Evolutionary conservation across 805 yeast species (phyloP).

Genomic region (Millerago galiae): DNA sequence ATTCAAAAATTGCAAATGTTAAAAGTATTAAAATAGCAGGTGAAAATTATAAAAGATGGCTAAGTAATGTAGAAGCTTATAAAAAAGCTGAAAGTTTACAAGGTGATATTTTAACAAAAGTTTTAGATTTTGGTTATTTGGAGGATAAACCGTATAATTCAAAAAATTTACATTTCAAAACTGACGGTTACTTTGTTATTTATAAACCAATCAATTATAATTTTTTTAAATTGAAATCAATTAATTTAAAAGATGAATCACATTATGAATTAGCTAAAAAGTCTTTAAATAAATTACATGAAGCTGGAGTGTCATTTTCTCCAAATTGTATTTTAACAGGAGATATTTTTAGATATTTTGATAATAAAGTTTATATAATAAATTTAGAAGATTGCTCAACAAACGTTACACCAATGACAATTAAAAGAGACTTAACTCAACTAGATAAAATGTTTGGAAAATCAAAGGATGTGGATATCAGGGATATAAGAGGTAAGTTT

Average conservation of each 20-base stretch:
- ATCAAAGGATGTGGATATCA: too few relatives aligned
- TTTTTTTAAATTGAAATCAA: slow-evolving; percentile 7
- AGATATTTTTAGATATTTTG: slow-evolving; percentile 16
- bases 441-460: slow-evolving; percentile 12
- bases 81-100: slow-evolving; percentile 13
- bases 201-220: slow-evolving; percentile 18
- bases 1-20: slow-evolving; percentile 8
- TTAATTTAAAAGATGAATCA: slow-evolving; percentile 4
- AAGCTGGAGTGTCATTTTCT: slow-evolving; percentile 16
- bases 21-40: slow-evolving; percentile 8
- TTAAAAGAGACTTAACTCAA: slow-evolving; percentile 11
- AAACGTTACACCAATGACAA: neutral
- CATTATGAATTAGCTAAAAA: slow-evolving; percentile 15
- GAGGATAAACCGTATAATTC: slow-evolving; percentile 20
- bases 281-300: slow-evolving; percentile 16
- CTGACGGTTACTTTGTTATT: slow-evolving; percentile 23
- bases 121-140: slow-evolving; percentile 22
- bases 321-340: slow-evolving; percentile 12
- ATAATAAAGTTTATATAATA: slow-evolving; percentile 16
- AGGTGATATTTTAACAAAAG: slow-evolving; percentile 18
- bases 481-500: too few relatives aligned
- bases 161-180: slow-evolving; percentile 16
- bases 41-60: slow-evolving; percentile 17
- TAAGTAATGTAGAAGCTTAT: slow-evolving; percentile 18
- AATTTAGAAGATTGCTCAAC: slow-evolving; percentile 20